These are phyloP conservation scores for Candida nitratophila DNA, from an alignment of 805 yeast species.

Conservation along the genomic window DNA sequence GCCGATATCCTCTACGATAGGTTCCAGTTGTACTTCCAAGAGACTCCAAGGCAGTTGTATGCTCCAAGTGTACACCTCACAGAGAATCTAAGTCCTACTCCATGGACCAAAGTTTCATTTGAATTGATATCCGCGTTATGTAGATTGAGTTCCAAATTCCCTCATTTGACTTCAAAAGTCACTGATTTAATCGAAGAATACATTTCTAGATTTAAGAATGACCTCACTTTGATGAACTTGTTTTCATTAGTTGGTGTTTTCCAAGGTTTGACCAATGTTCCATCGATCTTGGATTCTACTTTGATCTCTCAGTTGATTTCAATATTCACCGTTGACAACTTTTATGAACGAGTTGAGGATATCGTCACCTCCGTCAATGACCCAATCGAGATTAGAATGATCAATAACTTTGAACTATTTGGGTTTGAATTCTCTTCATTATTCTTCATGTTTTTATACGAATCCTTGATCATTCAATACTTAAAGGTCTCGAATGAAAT, in stretches of 20 bases:
- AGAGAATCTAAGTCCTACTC: conserved; percentile 26
- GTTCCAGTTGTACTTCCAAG: conserved; percentile 38
- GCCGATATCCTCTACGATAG: conserved; percentile 37
- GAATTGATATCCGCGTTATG: conserved; percentile 27
- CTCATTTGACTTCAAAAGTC: conserved; percentile 8
- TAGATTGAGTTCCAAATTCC: conserved; percentile 16
- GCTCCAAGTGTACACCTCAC: conserved; percentile 21
- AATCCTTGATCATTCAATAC: conserved; percentile 17
- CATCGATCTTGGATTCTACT: conserved; percentile 13
- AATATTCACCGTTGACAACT: conserved; percentile 19
- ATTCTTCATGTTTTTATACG: conserved; percentile 19
- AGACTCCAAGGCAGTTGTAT: conserved; percentile 37
- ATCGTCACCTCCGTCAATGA: conserved; percentile 9
- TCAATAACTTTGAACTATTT: conserved; percentile 24
- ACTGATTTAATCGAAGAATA: not conserved
- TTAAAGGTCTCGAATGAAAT: conserved; percentile 6
- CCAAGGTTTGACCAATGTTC: conserved; percentile 20
- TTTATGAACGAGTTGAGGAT: conserved; percentile 18
- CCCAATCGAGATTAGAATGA: conserved; percentile 15
- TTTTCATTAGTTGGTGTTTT: conserved; percentile 25
- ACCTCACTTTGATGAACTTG: conserved; percentile 3
- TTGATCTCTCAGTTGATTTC: conserved; percentile 12
- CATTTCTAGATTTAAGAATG: not conserved
- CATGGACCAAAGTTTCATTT: conserved; percentile 34
- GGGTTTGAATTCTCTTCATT: conserved; percentile 23